Evolutionary conservation across 192 early-diverging fungal genomes (phyloP).

Genomic region (Entrophospora sp.): DNA sequence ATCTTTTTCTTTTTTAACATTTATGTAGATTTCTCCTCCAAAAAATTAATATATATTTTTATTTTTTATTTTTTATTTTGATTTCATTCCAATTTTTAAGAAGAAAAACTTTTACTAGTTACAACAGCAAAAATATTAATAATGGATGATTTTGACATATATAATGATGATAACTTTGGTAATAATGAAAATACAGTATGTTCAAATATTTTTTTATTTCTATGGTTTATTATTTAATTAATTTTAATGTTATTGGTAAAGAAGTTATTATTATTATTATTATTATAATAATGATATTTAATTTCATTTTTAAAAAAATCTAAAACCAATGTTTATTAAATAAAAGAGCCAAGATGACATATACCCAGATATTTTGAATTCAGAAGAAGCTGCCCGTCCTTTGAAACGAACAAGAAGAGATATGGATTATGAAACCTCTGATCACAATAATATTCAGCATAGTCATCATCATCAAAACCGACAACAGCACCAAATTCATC

Average conservation of each 20-base stretch:
- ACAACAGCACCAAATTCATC: neutral
- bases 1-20: too few species aligned
- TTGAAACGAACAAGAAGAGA: constrained; percentile 18
- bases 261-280: neutral
- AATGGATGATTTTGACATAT: constrained; percentile 16
- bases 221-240: neutral
- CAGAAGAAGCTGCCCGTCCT: constrained; percentile 21
- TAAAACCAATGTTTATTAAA: neutral
- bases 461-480: too few species aligned
- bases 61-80: too few species aligned
- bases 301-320: too few species aligned
- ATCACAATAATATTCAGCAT: neutral
- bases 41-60: too few species aligned
- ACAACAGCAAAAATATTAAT: too few species aligned
- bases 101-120: too few species aligned
- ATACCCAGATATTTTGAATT: constrained; percentile 30
- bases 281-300: too few species aligned
- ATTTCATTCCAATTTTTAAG: too few species aligned
- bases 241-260: neutral
- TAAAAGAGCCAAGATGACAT: constrained; percentile 26
- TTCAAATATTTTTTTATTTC: neutral
- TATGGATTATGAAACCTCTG: neutral
- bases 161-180: constrained; percentile 12
- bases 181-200: constrained; percentile 4
- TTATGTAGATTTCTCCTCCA: too few species aligned